phyloP scores from a whole-genome alignment of 1,139 yeast species.

The Zygotorulaspora mrakii region DNA sequence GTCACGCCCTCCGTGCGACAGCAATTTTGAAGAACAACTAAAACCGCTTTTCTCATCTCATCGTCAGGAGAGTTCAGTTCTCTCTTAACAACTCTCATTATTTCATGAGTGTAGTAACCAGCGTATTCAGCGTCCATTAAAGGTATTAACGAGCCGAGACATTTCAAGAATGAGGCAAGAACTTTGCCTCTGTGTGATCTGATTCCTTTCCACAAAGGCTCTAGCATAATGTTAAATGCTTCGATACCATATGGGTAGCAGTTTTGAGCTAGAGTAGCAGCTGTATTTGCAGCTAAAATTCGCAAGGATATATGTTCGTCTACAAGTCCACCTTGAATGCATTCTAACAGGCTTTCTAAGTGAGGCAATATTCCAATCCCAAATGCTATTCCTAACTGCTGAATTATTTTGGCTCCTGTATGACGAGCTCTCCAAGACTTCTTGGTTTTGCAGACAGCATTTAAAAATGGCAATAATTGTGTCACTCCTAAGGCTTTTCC shows the following conservation, averaged over 20 bases:
- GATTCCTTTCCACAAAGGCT: conserved; percentile 79
- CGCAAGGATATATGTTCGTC: conserved; percentile 73
- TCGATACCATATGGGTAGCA: conserved; percentile 89
- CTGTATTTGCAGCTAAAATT: conserved; percentile 64
- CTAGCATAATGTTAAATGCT: conserved; percentile 60
- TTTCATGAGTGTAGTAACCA: conserved; percentile 70
- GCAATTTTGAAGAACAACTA: conserved; percentile 59
- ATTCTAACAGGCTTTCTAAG: conserved; percentile 58
- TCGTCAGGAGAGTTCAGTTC: conserved; percentile 85
- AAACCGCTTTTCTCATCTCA: conserved; percentile 76
- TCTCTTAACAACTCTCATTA: conserved; percentile 60
- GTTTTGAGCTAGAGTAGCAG: conserved; percentile 79
- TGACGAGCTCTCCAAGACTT: conserved; percentile 85
- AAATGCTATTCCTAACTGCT: conserved; percentile 64
- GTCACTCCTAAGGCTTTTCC: conserved; percentile 77
- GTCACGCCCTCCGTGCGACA: conserved; percentile 51
- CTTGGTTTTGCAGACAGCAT: conserved; percentile 76
- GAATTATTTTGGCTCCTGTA: conserved; percentile 76
- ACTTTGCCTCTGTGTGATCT: conserved; percentile 73
- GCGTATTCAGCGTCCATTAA: conserved; percentile 84
- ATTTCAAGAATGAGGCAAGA: conserved; percentile 70
- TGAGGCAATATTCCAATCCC: conserved; percentile 81
- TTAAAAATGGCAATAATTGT: conserved; percentile 68
- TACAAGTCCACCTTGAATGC: conserved; percentile 55
- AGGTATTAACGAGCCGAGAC: conserved; percentile 79